phyloP scores from a whole-genome alignment of 1,284 basidiomycete genomes.

The Ustilago vetiveriae region DNA sequence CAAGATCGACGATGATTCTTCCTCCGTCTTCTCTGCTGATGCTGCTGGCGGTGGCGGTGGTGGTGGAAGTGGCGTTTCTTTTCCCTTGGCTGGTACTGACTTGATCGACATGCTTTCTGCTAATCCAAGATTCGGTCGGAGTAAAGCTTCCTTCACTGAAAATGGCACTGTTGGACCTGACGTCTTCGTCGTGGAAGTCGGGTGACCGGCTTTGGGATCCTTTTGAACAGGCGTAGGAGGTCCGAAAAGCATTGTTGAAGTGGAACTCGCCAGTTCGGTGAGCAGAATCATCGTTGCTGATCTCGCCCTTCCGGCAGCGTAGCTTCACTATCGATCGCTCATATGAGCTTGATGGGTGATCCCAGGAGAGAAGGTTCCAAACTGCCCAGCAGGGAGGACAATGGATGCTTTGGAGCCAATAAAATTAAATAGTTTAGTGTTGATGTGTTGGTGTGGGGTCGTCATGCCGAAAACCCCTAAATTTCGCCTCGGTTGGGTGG shows the following conservation, averaged over 20 bases:
- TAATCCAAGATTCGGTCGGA: conserved; percentile 14
- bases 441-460: conserved; percentile 4
- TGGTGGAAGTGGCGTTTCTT: conserved; percentile 2
- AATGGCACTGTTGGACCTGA: too few relatives aligned
- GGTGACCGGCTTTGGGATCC: neutral
- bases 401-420: too few relatives aligned
- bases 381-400: too few relatives aligned
- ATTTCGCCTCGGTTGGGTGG: neutral
- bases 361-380: too few relatives aligned
- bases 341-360: neutral
- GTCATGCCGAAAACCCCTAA: conserved; percentile 1
- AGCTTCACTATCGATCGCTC: too few relatives aligned
- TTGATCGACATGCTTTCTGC: too few relatives aligned
- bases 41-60: conserved; percentile 8
- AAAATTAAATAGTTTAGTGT: conserved; percentile 3
- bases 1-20: conserved; percentile 8
- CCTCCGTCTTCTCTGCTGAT: too few relatives aligned
- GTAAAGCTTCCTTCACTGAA: conserved; percentile 9
- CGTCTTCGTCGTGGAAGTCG: neutral
- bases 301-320: too few relatives aligned
- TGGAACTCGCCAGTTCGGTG: conserved; percentile 14
- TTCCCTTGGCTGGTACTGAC: neutral
- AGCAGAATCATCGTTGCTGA: conserved; percentile 28
- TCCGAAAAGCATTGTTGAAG: conserved; percentile 19
- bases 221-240: conserved; percentile 25